Base-by-base conservation (phyloP, 805 yeast species). In the Kazachstania bromeliacearum region DNA sequence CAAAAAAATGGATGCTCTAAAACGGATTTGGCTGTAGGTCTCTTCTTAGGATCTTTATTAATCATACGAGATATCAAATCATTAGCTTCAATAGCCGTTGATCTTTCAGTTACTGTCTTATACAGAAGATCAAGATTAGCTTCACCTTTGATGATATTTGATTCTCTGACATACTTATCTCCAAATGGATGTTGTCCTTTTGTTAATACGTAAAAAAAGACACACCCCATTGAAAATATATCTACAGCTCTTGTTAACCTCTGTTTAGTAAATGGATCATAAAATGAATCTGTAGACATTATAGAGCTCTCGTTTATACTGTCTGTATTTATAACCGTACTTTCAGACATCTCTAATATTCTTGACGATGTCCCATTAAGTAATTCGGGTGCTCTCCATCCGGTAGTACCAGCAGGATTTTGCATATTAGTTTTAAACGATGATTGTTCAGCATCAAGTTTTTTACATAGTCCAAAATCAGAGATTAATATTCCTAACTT, bases 301-400 rank as follows among this genome's bases (percentile, higher is more conserved):
- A 31, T 37, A 6, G 49, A 37, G 8, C 40, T 31, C 9, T 37
- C 35, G 7, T 25, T 19, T 7, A 31, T 10, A 22, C 23, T 33
- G 16, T 36, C 33, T 19, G 13, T 23, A 19, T 15, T 16, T 15
- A 29, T 23, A 3, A 34, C 16, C n/a, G 33, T 25, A 38, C 31
- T 32, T 42, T 20, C 27, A 5, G 26, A 23, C 7, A 21, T 33
- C 10, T 36, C 35, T 15, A 37, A 13, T 12, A 34, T 34, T 26
- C 16, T 28, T 4, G 38, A 16, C 12, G 42, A 41, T 7, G 54
- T 41, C 1, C 44, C 52, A 30, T 50, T 52, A 25, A 85, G 60
- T 23, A 85, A 58, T 51, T 92, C 98, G 0, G 98, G 98, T 0
- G 99, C 97, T 48, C 96, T 72, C 98, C 98, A 92, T 3, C 99